These are phyloP conservation scores for Simplicillium aogashimaense DNA, from an alignment of 2,329 filamentous ascomycete species.

Conservation along the genomic window DNA sequence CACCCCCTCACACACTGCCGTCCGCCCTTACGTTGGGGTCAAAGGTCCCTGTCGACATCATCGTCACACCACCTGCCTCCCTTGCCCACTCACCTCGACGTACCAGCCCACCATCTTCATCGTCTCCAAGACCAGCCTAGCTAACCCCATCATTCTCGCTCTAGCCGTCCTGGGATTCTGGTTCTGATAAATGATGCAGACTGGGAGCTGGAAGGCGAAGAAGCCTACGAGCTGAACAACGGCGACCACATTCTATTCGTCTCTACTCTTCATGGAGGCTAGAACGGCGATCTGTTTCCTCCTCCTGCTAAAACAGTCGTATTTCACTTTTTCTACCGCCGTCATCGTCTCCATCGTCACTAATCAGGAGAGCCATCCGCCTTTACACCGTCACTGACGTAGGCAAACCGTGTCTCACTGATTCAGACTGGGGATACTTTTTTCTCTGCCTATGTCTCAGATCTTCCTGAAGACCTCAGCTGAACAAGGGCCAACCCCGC, in stretches of 20 bases:
- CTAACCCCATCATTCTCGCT: constrained; percentile 1
- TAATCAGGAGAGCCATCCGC: too few species aligned
- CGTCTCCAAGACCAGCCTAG: neutral
- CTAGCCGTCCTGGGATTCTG: constrained; percentile 84
- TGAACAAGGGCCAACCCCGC: too few species aligned
- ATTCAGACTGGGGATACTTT: too few species aligned
- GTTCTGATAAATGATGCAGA: constrained; percentile 97
- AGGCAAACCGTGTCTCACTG: too few species aligned
- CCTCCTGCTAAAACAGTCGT: too few species aligned
- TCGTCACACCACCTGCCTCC: neutral
- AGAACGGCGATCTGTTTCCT: constrained; percentile 12
- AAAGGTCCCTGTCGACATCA: neutral
- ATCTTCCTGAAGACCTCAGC: too few species aligned
- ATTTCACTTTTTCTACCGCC: too few species aligned
- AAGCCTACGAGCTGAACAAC: constrained; percentile 71
- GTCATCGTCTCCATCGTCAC: too few species aligned
- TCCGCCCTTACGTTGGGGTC: neutral
- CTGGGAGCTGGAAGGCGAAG: constrained; percentile 96
- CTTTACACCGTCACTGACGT: too few species aligned
- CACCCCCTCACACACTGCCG: neutral
- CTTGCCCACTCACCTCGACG: neutral
- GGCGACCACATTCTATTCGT: constrained; percentile 92
- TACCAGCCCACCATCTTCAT: neutral
- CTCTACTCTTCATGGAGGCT: constrained; percentile 91
- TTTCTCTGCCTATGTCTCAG: too few species aligned